Conservation (phyloP, 2,329 filamentous ascomycete genomes). For the Aulographum hederae region DNA sequence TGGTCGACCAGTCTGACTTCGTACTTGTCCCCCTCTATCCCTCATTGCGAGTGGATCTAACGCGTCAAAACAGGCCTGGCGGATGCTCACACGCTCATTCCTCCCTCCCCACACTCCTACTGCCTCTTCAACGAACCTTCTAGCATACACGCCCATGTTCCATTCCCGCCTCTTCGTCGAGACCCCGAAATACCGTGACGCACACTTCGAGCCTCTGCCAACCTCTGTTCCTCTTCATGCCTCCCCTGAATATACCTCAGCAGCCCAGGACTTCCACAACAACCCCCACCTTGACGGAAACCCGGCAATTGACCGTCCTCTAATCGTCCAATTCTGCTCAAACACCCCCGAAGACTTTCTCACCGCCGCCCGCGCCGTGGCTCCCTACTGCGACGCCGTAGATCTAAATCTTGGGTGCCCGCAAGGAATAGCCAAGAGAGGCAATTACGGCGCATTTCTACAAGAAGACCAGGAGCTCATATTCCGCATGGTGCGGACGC, state of each 20-base stretch:
- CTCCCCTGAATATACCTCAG: not conserved
- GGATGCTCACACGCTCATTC: conserved; percentile 87
- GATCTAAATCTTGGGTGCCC: conserved; percentile 93
- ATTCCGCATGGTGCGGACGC: conserved; percentile 60
- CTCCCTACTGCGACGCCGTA: conserved; percentile 83
- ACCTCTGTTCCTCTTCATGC: conserved; percentile 8
- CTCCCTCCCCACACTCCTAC: conserved; percentile 42
- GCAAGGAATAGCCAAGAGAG: conserved; percentile 81
- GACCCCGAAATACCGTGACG: conserved; percentile 53
- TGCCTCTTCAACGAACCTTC: conserved; percentile 35
- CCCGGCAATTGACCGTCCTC: conserved; percentile 62
- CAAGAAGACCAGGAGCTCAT: conserved; percentile 85
- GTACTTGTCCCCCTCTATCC: conserved; percentile 35
- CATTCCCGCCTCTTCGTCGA: conserved; percentile 80
- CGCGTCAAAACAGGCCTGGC: conserved; percentile 55
- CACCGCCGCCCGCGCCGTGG: conserved; percentile 56
- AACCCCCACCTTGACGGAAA: conserved; percentile 63
- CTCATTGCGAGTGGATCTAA: not conserved
- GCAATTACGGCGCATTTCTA: conserved; percentile 83
- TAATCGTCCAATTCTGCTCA: conserved; percentile 94
- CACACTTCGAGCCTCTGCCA: conserved; percentile 50
- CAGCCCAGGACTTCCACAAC: conserved; percentile 7
- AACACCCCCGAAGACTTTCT: conserved; percentile 71
- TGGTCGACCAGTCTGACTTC: conserved; percentile 98
- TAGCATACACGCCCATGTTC: conserved; percentile 92